Evolutionary conservation across 441 rosid species (phyloP).

Genomic region (Syzygium malaccense): DNA sequence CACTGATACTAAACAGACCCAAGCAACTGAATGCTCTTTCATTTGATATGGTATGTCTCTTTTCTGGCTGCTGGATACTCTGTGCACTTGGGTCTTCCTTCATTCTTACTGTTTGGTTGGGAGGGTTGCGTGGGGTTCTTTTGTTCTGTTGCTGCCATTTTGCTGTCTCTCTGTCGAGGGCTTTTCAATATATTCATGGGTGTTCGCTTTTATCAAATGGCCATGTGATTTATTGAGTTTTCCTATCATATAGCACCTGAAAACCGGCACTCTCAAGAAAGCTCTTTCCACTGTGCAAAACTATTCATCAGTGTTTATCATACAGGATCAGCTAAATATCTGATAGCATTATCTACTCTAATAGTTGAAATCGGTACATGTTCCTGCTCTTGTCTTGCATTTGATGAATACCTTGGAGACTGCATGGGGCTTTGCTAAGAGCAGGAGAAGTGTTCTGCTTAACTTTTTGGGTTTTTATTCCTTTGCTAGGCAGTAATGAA

Average conservation of each 20-base stretch:
- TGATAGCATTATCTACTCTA: neutral
- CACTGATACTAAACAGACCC: slow-evolving; percentile 54
- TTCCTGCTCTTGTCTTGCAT: neutral
- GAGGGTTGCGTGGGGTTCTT: neutral
- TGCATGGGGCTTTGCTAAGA: neutral
- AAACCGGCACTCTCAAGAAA: neutral
- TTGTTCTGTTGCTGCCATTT: neutral
- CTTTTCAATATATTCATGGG: neutral
- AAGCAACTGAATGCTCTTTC: slow-evolving; percentile 69
- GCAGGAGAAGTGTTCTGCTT: neutral
- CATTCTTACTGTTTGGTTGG: neutral
- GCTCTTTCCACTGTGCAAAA: neutral
- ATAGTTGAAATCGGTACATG: neutral
- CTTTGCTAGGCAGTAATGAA: neutral
- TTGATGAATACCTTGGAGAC: neutral
- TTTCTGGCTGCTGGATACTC: neutral
- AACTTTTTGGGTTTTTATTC: neutral
- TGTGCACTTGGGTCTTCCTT: neutral
- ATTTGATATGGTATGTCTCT: slow-evolving; percentile 38
- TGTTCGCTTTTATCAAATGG: neutral
- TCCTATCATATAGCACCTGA: neutral
- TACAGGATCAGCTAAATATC: neutral
- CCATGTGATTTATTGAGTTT: neutral
- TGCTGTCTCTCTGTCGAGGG: neutral
- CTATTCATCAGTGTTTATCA: neutral